These are phyloP conservation scores for Maudiozyma serrabonitensis DNA, from an alignment of 805 yeast genomes.

Conservation along the genomic window DNA sequence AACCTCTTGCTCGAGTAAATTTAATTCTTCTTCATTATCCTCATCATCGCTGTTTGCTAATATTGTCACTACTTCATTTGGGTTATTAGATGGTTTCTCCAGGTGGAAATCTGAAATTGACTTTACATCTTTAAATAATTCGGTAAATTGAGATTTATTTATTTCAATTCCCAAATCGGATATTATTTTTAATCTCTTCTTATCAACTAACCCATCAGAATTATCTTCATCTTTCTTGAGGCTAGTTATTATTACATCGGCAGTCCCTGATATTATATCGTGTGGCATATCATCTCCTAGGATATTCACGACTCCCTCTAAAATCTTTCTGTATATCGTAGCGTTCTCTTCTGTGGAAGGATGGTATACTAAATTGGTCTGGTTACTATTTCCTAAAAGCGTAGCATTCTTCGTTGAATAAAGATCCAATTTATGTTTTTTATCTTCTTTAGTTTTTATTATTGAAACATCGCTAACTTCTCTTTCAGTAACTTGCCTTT, in stretches of 20 bases:
- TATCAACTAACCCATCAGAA: slow-evolving; percentile 19
- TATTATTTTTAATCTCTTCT: slow-evolving; percentile 40
- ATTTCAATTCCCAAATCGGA: slow-evolving; percentile 33
- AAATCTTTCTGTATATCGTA: slow-evolving; percentile 44
- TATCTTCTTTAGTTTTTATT: slow-evolving; percentile 3
- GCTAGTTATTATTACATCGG: slow-evolving; percentile 16
- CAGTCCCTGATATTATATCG: slow-evolving; percentile 42
- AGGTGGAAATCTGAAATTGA: slow-evolving; percentile 43
- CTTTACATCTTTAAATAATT: slow-evolving; percentile 35
- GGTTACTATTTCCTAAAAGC: slow-evolving; percentile 27
- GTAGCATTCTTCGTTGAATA: slow-evolving; percentile 12
- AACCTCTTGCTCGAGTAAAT: slow-evolving; percentile 8
- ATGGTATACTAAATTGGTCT: slow-evolving; percentile 48
- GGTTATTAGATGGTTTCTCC: slow-evolving; percentile 16
- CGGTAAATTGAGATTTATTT: slow-evolving; percentile 33
- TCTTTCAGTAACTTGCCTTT: slow-evolving; percentile 12
- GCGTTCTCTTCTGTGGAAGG: slow-evolving; percentile 51
- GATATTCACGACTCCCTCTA: slow-evolving; percentile 46
- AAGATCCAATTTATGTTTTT: slow-evolving; percentile 2
- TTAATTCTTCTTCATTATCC: slow-evolving; percentile 16
- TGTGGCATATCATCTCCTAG: slow-evolving; percentile 69
- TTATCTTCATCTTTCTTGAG: slow-evolving; percentile 16
- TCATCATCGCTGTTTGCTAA: slow-evolving; percentile 39
- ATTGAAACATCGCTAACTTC: slow-evolving; percentile 14
- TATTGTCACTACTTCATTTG: slow-evolving; percentile 35